Evolutionary conservation across 2,329 filamentous ascomycete species (phyloP), one percentile per base, ranked within the genome.

Genomic region (Curvularia spicifera): DNA sequence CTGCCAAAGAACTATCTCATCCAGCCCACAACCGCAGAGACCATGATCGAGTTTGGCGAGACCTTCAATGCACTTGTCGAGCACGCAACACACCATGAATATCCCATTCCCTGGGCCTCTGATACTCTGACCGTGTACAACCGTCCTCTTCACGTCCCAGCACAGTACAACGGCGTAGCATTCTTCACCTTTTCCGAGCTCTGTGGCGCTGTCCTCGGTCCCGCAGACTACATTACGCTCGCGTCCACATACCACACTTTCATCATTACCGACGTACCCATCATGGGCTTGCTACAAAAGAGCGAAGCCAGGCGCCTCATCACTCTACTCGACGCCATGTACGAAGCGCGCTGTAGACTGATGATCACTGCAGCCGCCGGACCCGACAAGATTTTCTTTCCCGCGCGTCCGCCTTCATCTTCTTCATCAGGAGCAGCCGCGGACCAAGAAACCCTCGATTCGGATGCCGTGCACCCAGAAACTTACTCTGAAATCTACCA

Each of bases 251-350:
- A 89, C 73, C 90, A 93, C 75, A 93, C 91, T 0, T 84, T 94
- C 60, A 86, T 94, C 70, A 80, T 94, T 46, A 88, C 89, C 64
- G 78, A 87, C 20, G 82, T 94, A 1, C 91, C 91, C 0, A 72
- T 89, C 15, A 79, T 95, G 12, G 87, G 85, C 0, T 74, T 88
- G 1, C 77, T 86, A 1, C 87, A 88, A 73, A 94, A 93, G 76
- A 94, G 93, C 72, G 91, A 94, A 78, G 91, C 91, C 0, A 82
- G 91, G 4, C 84, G 91, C 10, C 87, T 95, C 71, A 94, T 94
- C 71, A 93, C 89, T 0, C 81, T 95, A 1, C 83, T 94, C 1
- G 91, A 95, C 70, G 91, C 91, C 0, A 56, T 75, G 56, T 94
- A 94, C 75, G 91, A 94, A 78, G 88, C 89, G n/a, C 84, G 88